Conservation (phyloP, 2,329 filamentous ascomycete genomes). For the Blastomyces gilchristii region DNA sequence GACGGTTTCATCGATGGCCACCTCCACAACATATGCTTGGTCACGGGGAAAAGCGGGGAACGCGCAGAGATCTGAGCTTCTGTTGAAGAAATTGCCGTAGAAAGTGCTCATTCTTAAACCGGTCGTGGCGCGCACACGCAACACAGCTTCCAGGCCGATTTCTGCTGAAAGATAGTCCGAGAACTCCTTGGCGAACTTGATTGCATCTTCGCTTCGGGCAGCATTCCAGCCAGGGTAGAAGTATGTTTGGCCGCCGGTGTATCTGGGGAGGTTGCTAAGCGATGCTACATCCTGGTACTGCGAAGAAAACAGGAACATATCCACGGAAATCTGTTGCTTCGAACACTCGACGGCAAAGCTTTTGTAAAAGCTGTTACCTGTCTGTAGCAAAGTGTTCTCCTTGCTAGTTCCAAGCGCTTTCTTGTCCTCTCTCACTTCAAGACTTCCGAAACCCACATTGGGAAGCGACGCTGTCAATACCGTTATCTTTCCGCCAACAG, state of each 20-base stretch:
- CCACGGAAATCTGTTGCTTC: constrained; percentile 96
- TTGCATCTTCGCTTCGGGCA: constrained; percentile 82
- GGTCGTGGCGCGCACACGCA: constrained; percentile 88
- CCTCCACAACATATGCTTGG: constrained; percentile 94
- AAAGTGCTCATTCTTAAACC: constrained; percentile 95
- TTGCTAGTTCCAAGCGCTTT: constrained; percentile 90
- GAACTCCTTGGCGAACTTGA: constrained; percentile 95
- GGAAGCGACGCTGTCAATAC: constrained; percentile 84
- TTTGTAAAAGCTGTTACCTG: constrained; percentile 95
- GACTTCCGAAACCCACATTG: constrained; percentile 78
- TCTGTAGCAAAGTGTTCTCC: constrained; percentile 78
- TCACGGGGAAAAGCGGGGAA: constrained; percentile 97
- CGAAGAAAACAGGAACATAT: constrained; percentile 95
- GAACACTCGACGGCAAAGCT: constrained; percentile 98
- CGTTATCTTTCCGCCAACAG: constrained; percentile 87
- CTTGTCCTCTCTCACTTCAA: constrained; percentile 92
- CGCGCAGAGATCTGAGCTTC: constrained; percentile 91
- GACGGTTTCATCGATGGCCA: constrained; percentile 91
- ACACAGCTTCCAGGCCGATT: constrained; percentile 89
- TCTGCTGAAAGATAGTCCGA: constrained; percentile 94
- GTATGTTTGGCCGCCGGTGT: constrained; percentile 95
- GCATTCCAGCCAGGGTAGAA: constrained; percentile 99
- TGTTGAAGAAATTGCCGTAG: constrained; percentile 99
- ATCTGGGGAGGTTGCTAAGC: constrained; percentile 85
- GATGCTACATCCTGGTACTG: constrained; percentile 97